These are phyloP conservation scores for Elaphomyces granulatus DNA, from an alignment of 495 filamentous ascomycete genomes.

Conservation along the genomic window DNA sequence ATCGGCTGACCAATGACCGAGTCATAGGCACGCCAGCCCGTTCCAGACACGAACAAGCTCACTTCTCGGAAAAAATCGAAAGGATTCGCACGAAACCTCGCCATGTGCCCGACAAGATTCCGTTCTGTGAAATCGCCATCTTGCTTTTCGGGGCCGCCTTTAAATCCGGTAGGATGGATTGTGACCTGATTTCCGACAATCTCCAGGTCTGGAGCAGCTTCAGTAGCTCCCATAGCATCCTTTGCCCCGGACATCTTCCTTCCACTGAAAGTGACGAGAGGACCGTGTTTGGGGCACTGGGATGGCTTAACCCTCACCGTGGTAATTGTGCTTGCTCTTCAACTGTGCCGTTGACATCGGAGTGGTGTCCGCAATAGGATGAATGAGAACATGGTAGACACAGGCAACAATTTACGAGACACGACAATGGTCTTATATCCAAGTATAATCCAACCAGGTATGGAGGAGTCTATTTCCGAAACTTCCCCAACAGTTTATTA, in stretches of 20 bases:
- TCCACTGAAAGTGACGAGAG: too few relatives aligned
- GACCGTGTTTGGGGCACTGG: too few relatives aligned
- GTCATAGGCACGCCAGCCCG: conserved; percentile 90
- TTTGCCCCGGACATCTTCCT: conserved; percentile 10
- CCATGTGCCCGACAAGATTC: conserved; percentile 67
- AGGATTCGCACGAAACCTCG: conserved; percentile 57
- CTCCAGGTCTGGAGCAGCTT: conserved; percentile 66
- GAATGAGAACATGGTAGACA: too few relatives aligned
- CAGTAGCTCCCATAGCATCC: conserved; percentile 15
- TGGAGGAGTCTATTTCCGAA: too few relatives aligned
- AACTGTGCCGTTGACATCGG: too few relatives aligned
- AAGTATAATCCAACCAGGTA: too few relatives aligned
- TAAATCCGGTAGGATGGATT: conserved; percentile 62
- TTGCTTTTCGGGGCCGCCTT: conserved; percentile 24
- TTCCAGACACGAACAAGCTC: conserved; percentile 74
- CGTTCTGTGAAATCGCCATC: conserved; percentile 44
- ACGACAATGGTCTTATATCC: too few relatives aligned
- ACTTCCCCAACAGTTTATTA: too few relatives aligned
- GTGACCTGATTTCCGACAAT: conserved; percentile 68
- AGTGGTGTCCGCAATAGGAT: too few relatives aligned
- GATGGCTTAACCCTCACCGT: too few relatives aligned
- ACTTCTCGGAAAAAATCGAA: conserved; percentile 85
- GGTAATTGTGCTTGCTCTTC: too few relatives aligned
- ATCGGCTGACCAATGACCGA: conserved; percentile 78
- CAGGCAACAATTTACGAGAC: too few relatives aligned